Conservation (phyloP, 1,139 yeast species). For the Debaryomycetaceae sp. region DNA sequence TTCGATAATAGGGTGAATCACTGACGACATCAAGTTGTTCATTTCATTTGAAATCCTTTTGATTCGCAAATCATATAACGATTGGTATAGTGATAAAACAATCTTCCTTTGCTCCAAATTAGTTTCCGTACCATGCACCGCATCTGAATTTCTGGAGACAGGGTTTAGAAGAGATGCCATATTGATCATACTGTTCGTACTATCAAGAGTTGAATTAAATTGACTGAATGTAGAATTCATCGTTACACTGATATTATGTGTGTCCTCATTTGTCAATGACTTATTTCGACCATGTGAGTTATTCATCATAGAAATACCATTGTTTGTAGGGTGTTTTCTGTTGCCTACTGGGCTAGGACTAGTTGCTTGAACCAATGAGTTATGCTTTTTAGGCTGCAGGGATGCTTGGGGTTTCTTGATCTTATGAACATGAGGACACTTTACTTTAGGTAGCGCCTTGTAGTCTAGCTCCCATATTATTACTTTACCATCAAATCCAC, state of each 20-base stretch:
- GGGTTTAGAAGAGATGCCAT: constrained; percentile 11
- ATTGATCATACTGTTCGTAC: constrained; percentile 7
- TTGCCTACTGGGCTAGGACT: constrained; percentile 12
- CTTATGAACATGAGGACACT: constrained; percentile 12
- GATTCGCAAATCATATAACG: constrained; percentile 34
- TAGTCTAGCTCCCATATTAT: constrained; percentile 75
- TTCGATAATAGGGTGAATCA: constrained; percentile 38
- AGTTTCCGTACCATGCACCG: constrained; percentile 2
- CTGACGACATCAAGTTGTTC: constrained; percentile 16
- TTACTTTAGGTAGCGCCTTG: constrained; percentile 51
- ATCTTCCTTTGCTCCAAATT: constrained; percentile 17
- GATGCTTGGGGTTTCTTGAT: constrained; percentile 8
- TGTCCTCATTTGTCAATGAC: constrained; percentile 11
- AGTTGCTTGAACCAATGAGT: neutral
- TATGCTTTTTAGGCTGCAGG: constrained; percentile 1
- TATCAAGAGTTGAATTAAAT: constrained; percentile 3
- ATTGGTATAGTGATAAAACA: constrained; percentile 31
- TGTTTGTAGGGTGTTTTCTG: constrained; percentile 2
- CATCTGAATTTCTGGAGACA: neutral
- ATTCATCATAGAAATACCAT: constrained; percentile 4
- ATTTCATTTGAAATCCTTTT: constrained; percentile 25
- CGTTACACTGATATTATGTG: constrained; percentile 3
- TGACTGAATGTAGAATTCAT: constrained; percentile 4
- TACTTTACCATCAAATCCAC: constrained; percentile 69
- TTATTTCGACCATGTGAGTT: constrained; percentile 8